Evolutionary conservation across 2,329 filamentous ascomycete genomes (phyloP).

Genomic region (Phyllosticta paracitricarpa): DNA sequence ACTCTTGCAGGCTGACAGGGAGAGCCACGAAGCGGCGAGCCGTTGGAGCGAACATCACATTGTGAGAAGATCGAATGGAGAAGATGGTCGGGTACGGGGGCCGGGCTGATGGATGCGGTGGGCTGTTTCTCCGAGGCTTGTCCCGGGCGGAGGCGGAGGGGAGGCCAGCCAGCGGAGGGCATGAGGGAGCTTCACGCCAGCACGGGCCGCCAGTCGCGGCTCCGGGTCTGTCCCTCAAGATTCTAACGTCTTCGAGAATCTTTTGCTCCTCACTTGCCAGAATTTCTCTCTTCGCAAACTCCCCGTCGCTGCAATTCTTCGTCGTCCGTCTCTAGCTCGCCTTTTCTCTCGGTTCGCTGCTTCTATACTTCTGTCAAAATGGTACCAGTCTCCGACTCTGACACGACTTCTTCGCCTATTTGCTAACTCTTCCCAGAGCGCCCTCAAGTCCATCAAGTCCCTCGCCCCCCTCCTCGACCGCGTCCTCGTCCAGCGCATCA

Average conservation of each 20-base stretch:
- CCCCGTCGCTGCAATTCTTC: neutral
- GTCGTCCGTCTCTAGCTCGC: neutral
- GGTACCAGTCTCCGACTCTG: constrained; percentile 3
- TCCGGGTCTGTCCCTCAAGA: neutral
- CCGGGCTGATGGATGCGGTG: neutral
- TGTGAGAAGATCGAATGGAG: neutral
- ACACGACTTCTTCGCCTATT: neutral
- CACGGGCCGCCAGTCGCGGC: neutral
- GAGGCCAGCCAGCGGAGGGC: neutral
- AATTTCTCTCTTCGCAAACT: neutral
- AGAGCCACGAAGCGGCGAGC: constrained; percentile 2
- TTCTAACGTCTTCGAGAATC: neutral
- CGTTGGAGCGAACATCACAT: constrained; percentile 10
- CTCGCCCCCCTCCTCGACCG: constrained; percentile 95
- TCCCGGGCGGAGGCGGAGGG: neutral
- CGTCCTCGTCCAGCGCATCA: constrained; percentile 94
- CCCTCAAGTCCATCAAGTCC: constrained; percentile 89
- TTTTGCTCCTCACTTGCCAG: neutral
- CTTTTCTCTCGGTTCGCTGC: neutral
- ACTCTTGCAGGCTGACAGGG: constrained; percentile 8
- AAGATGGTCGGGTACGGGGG: neutral
- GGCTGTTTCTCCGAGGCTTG: constrained; percentile 3
- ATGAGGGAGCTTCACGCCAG: neutral
- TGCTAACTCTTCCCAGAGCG: constrained; percentile 27
- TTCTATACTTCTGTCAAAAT: constrained; percentile 9